These are phyloP conservation scores for Nephelium lappaceum DNA, from an alignment of 345 rosid species.

Conservation along the genomic window DNA sequence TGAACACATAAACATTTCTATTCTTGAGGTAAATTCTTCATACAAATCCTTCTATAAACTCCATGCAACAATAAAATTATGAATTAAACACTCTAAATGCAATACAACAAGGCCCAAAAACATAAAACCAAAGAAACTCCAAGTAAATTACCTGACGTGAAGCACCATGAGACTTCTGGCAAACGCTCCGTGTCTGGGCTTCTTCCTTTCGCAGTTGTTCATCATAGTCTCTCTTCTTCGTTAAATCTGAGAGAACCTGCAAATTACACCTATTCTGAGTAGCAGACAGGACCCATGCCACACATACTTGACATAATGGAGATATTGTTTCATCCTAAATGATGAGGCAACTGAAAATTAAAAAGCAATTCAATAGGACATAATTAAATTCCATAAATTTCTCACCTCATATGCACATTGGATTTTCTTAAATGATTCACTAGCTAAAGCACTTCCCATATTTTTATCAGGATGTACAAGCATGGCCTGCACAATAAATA, in stretches of 20 bases:
- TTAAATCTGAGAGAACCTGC: slow-evolving; percentile 88
- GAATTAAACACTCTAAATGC: neutral
- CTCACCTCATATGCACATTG: slow-evolving; percentile 95
- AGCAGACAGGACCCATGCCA: slow-evolving; percentile 18
- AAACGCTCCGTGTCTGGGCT: slow-evolving; percentile 68
- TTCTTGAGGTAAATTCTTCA: neutral
- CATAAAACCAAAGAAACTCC: neutral
- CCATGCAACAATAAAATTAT: neutral
- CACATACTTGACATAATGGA: slow-evolving; percentile 1
- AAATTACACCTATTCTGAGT: slow-evolving; percentile 20
- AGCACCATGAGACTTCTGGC: slow-evolving; percentile 55
- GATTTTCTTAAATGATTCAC: slow-evolving; percentile 98
- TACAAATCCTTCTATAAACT: neutral
- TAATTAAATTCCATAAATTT: neutral
- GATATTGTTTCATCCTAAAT: slow-evolving; percentile 3
- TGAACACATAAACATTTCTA: neutral
- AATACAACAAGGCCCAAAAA: neutral
- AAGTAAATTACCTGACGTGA: slow-evolving; percentile 60
- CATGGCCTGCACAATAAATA: slow-evolving; percentile 70
- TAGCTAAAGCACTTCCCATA: slow-evolving; percentile 88
- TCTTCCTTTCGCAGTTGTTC: slow-evolving; percentile 89
- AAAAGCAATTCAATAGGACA: neutral
- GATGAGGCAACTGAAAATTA: slow-evolving; percentile 3
- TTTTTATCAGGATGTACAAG: slow-evolving; percentile 99
- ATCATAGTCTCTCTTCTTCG: slow-evolving; percentile 90